phyloP scores from a whole-genome alignment of 2,329 filamentous ascomycete genomes.

The Atkinsonella texensis region DNA sequence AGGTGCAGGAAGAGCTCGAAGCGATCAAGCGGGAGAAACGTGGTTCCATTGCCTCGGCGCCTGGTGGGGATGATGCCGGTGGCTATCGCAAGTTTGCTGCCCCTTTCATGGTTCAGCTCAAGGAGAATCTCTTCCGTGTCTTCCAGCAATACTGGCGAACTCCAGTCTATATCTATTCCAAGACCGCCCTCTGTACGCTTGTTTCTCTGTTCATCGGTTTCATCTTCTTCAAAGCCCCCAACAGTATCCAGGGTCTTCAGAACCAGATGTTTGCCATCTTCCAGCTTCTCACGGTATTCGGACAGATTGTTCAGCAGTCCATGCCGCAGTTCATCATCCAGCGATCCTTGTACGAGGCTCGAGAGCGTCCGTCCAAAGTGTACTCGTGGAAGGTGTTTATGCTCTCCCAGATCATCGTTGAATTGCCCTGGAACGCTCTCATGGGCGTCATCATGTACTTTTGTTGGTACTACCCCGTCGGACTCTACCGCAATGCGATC shows the following conservation, averaged over 20 bases:
- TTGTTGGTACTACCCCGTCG: slow-evolving; percentile 79
- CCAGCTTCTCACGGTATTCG: slow-evolving; percentile 72
- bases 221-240: slow-evolving; percentile 61
- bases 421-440: slow-evolving; percentile 73
- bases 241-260: slow-evolving; percentile 65
- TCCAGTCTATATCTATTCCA: slow-evolving; percentile 80
- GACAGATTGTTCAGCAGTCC: slow-evolving; percentile 64
- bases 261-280: slow-evolving; percentile 83
- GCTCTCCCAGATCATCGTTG: slow-evolving; percentile 70
- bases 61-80: slow-evolving; percentile 13
- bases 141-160: slow-evolving; percentile 91
- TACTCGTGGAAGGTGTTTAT: slow-evolving; percentile 83
- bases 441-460: slow-evolving; percentile 68
- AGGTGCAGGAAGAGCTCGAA: slow-evolving; percentile 44
- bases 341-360: slow-evolving; percentile 70
- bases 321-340: slow-evolving; percentile 83
- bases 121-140: slow-evolving; percentile 57
- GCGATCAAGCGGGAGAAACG: slow-evolving; percentile 40
- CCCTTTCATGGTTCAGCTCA: slow-evolving; percentile 55
- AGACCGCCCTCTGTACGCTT: slow-evolving; percentile 53
- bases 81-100: slow-evolving; percentile 70
- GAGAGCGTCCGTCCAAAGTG: slow-evolving; percentile 71
- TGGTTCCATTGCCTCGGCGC: slow-evolving; percentile 10
- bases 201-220: slow-evolving; percentile 69
- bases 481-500: slow-evolving; percentile 58